Percentiles rank a stretch among this genome's conserved stretches.
Evolutionary conservation across 352 stramenopile genomes (phyloP).

Genomic region (Halophytophthora batemanensis): DNA sequence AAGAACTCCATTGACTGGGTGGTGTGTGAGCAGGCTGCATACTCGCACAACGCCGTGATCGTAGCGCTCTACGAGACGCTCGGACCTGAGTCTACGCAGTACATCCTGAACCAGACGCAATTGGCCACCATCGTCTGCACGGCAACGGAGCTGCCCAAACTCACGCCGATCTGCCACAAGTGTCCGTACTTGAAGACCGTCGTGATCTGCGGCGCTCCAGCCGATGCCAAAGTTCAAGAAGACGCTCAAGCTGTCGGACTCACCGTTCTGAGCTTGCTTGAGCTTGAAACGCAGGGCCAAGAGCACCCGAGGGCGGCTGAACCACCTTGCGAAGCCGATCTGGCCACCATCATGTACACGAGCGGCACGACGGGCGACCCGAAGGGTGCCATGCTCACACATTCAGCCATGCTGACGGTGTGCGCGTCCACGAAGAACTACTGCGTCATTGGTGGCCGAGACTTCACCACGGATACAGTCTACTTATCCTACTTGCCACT

Average conservation of each 20-base stretch:
- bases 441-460: constrained; percentile 18
- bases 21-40: constrained; percentile 86
- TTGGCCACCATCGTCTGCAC: constrained; percentile 68
- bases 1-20: constrained; percentile 97
- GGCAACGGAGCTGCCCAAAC: constrained; percentile 43
- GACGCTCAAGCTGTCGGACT: constrained; percentile 29
- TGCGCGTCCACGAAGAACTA: constrained; percentile 33
- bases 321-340: constrained; percentile 46
- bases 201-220: constrained; percentile 31
- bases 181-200: constrained; percentile 52
- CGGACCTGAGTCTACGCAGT: constrained; percentile 61
- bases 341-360: constrained; percentile 95
- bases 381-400: constrained; percentile 95
- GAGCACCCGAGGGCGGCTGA: constrained; percentile 23
- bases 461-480: constrained; percentile 58
- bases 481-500: constrained; percentile 96
- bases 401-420: constrained; percentile 54
- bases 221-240: constrained; percentile 28
- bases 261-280: constrained; percentile 34
- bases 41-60: constrained; percentile 34
- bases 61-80: constrained; percentile 84
- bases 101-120: constrained; percentile 76
- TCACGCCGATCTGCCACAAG: constrained; percentile 26
- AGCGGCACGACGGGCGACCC: constrained; percentile 95
- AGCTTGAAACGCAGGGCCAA: constrained; percentile 39